These are phyloP conservation scores for Hygrocybe coccinea DNA, from an alignment of 768 basidiomycete species.

Conservation along the genomic window DNA sequence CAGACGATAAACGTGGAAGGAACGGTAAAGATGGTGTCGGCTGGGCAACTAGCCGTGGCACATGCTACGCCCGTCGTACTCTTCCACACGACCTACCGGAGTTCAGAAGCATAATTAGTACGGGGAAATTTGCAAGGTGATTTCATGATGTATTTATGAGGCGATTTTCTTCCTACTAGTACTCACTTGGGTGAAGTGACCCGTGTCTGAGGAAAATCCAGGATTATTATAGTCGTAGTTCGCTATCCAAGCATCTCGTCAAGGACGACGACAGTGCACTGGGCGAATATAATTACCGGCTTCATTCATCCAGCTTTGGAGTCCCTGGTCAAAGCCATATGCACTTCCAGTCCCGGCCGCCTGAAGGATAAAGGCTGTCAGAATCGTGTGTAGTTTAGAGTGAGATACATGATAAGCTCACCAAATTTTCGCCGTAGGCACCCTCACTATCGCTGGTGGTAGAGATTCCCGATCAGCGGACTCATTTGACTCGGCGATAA, in stretches of 20 bases:
- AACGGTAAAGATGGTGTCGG: conserved; percentile 21
- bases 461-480: not conserved
- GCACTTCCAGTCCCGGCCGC: conserved; percentile 15
- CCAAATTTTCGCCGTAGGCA: conserved; percentile 29
- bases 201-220: conserved; percentile 22
- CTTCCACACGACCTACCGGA: conserved; percentile 50
- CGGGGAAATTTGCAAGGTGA: not conserved
- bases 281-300: conserved; percentile 17
- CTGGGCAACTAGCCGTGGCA: conserved; percentile 37
- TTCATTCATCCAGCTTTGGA: conserved; percentile 28
- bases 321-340: conserved; percentile 15
- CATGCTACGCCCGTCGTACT: conserved; percentile 45
- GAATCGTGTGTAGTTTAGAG: not conserved
- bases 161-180: no score
- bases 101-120: not conserved
- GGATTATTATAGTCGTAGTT: conserved; percentile 27
- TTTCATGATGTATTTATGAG: no score
- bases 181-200: conserved; percentile 30
- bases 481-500: not conserved
- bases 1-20: conserved; percentile 25
- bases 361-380: conserved; percentile 4
- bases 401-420: conserved; percentile 5
- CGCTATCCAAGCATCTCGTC: conserved; percentile 6
- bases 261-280: not conserved
- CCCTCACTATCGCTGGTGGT: conserved; percentile 9